Conservation (phyloP, 1,139 yeast genomes). For the Yamadazyma blattariae region DNA sequence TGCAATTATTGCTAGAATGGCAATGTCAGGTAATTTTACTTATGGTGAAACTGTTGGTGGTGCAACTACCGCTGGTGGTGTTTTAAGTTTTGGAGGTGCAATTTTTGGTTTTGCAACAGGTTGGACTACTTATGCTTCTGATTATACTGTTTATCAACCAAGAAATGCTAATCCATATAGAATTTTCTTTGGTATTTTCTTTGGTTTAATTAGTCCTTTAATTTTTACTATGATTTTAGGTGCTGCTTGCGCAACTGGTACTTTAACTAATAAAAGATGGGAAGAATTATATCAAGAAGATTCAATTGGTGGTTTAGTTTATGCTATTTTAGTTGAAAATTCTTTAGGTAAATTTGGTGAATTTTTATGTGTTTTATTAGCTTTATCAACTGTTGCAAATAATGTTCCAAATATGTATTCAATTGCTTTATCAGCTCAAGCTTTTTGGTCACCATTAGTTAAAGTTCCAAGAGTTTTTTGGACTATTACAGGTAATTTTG, state of each 20-base stretch:
- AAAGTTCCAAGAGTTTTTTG: conserved; percentile 78
- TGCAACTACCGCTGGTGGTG: conserved; percentile 65
- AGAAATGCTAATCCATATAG: conserved; percentile 54
- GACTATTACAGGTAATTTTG: conserved; percentile 74
- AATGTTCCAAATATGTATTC: conserved; percentile 94
- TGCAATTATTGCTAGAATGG: conserved; percentile 74
- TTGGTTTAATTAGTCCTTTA: conserved; percentile 67
- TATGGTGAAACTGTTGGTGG: conserved; percentile 50
- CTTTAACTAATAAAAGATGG: conserved; percentile 45
- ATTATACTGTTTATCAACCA: conserved; percentile 84
- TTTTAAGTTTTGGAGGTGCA: conserved; percentile 82
- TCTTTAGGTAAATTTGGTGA: conserved; percentile 87
- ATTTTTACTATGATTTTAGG: conserved; percentile 76
- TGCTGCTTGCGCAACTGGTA: conserved; percentile 81
- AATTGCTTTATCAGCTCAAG: conserved; percentile 79
- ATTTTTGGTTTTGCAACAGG: conserved; percentile 91
- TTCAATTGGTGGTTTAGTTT: conserved; percentile 80
- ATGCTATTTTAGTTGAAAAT: conserved; percentile 70
- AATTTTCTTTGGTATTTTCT: conserved; percentile 60
- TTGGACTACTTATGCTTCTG: conserved; percentile 92
- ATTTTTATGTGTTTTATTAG: conserved; percentile 80
- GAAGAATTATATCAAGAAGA: conserved; percentile 47
- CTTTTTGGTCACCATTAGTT: conserved; percentile 70
- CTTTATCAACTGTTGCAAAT: conserved; percentile 83
- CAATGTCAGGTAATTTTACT: conserved; percentile 60